Conservation (phyloP, 495 filamentous ascomycete species). For the Lasiosphaeriaceae sp. region DNA sequence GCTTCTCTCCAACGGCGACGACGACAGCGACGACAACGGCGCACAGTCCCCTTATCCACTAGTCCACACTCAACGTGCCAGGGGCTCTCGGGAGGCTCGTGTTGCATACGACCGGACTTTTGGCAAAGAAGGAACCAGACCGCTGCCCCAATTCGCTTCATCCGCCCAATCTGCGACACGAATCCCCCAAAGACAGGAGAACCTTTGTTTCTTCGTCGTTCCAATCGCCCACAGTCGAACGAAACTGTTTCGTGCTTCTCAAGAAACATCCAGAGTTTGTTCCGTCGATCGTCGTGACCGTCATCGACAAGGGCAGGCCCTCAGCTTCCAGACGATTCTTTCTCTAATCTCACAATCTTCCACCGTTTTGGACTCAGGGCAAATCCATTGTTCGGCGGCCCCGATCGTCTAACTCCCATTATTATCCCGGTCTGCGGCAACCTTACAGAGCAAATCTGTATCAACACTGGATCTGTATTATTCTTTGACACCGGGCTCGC, state of each 20-base stretch:
- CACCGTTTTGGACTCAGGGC: too few relatives aligned
- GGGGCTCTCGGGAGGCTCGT: constrained; percentile 22
- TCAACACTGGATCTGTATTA: not conserved
- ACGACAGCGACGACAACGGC: not conserved
- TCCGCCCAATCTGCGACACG: constrained; percentile 31
- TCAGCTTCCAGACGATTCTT: constrained; percentile 21
- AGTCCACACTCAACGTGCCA: constrained; percentile 10
- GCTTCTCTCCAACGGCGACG: not conserved
- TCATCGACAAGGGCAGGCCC: constrained; percentile 27
- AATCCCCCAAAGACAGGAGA: constrained; percentile 17
- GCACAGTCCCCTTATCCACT: not conserved
- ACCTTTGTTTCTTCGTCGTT: constrained; percentile 22
- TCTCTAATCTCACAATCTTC: too few relatives aligned
- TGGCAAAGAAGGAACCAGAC: constrained; percentile 7
- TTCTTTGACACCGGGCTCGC: constrained; percentile 5
- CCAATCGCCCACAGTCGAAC: constrained; percentile 20
- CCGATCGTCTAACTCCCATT: not conserved
- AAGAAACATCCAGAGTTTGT: constrained; percentile 26
- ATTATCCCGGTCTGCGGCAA: not conserved
- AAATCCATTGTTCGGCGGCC: not conserved
- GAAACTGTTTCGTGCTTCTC: constrained; percentile 14
- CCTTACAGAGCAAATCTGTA: not conserved
- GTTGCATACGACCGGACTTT: constrained; percentile 16
- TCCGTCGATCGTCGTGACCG: constrained; percentile 26
- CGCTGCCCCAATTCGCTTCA: constrained; percentile 14